Percentiles rank a stretch among this genome's conserved stretches.
phyloP scores from a whole-genome alignment of 306 rosid species.

The Sesbania bispinosa region DNA sequence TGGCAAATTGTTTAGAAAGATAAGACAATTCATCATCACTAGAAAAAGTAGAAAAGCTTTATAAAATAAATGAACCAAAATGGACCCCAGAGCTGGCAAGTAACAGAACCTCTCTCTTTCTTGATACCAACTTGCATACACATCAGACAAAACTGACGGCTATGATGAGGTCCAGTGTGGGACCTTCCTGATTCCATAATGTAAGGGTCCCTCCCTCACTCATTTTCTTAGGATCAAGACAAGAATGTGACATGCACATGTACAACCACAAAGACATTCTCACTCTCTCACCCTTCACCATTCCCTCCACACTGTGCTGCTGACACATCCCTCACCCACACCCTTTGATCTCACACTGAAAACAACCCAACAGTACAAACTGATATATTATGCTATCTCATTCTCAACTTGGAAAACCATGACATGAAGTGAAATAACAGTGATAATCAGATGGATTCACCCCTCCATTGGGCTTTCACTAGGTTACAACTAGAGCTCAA shows the following conservation, averaged over 20 bases:
- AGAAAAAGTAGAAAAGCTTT: conserved; percentile 7
- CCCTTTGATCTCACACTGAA: conserved; percentile 32
- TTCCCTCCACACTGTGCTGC: background rate
- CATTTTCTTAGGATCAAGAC: conserved; percentile 28
- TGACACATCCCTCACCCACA: background rate
- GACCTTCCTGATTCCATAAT: conserved; percentile 32
- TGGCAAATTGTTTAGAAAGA: background rate
- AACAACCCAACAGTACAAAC: conserved; percentile 43
- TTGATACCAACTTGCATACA: conserved; percentile 55
- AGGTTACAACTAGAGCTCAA: conserved; percentile 12
- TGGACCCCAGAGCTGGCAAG: conserved; percentile 33
- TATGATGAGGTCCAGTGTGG: conserved; percentile 40
- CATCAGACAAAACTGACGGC: conserved; percentile 66
- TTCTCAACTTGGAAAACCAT: conserved; percentile 34
- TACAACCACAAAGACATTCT: conserved; percentile 19
- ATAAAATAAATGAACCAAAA: conserved; percentile 33
- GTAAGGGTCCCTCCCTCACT: conserved; percentile 30
- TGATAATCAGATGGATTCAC: conserved; percentile 11
- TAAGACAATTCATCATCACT: background rate
- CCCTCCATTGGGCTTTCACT: conserved; percentile 21
- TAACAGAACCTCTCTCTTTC: conserved; percentile 33
- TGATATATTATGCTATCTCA: conserved; percentile 12
- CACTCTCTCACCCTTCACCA: background rate
- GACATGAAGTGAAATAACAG: conserved; percentile 9
- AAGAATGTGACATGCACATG: conserved; percentile 43